Base-by-base conservation (phyloP, 805 yeast genomes). In the Zygotorulaspora danielsina region DNA sequence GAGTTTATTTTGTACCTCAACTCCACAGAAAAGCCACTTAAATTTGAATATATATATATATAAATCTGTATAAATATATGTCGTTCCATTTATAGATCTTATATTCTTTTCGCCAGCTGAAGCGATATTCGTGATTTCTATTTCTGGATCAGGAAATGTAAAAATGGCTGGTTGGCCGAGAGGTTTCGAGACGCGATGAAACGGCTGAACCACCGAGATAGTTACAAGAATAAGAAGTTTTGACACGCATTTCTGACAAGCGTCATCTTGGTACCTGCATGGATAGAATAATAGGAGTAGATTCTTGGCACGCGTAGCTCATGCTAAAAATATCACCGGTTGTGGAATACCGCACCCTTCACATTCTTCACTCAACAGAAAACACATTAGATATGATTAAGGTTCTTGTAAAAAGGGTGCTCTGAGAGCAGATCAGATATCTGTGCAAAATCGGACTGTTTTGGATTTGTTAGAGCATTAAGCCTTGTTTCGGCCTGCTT, bases 401-500 rank as follows among this genome's bases (percentile, higher is more conserved):
- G 11, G 18, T 12, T 29, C 20, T 19, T 34, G 32, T 53, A 55
- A 32, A 41, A 55, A 8, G 56, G 55, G 27, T 55, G 57, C 13
- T 53, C 55, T 7, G 38, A 32, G n/a, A 46, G 28, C 9, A 44
- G 29, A 28, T 53, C 59, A 7, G 44, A 32, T 22, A 42, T 36
- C 13, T 15, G 29, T n/a, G 34, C 34, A 29, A 19, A 22, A 15
- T 22, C 19, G 5, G 28, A 5, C 6, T 35, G 19, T 13, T 18
- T 16, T n/a, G 25, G 28, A 4, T 35, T 32, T 9, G 48, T 46
- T 6, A 54, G 31, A 15, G 42, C 27, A 16, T 31, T 35, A n/a
- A 55, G 43, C 16, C 59, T 43, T 13, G 38, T 38, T 11, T 28
- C 30, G 4, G 61, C 55, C 38, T 59, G 59, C 9, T 44, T 38